A percentile compares a stretch with the other conserved stretches of the same genome.
phyloP scores from a whole-genome alignment of 129 eudicot species.

The Heracleum sosnowskyi region DNA sequence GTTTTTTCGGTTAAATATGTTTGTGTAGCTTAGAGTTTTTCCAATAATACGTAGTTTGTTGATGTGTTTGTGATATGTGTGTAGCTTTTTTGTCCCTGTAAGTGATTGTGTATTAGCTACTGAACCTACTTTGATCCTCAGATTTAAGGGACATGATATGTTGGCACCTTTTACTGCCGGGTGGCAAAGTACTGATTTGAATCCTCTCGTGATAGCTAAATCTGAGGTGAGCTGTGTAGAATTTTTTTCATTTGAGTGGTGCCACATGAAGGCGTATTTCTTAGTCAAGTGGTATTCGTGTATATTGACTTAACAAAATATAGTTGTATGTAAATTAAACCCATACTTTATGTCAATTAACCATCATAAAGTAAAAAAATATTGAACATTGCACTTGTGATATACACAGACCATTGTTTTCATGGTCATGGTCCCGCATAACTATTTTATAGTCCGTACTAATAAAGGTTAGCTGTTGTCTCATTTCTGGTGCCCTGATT shows the following conservation, averaged over 20 bases:
- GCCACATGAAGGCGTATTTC: background rate
- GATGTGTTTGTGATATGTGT: background rate
- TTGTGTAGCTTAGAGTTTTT: background rate
- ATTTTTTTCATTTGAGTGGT: background rate
- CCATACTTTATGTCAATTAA: background rate
- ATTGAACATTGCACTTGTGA: no score
- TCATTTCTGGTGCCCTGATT: background rate
- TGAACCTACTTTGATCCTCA: slow-evolving; percentile 12
- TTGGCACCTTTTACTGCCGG: slow-evolving; percentile 98
- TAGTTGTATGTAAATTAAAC: background rate
- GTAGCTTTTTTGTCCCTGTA: background rate
- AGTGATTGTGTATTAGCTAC: background rate
- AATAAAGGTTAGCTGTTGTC: background rate
- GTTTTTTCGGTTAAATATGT: background rate
- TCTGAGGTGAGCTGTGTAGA: slow-evolving; percentile 45
- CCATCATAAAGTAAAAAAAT: background rate
- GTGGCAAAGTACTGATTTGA: slow-evolving; percentile 57
- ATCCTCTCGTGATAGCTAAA: slow-evolving; percentile 70
- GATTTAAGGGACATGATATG: slow-evolving; percentile 89
- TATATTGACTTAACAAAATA: background rate
- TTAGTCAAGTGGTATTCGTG: background rate
- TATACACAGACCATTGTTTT: background rate
- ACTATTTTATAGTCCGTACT: background rate
- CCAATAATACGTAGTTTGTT: background rate
- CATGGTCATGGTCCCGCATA: background rate